phyloP scores from a whole-genome alignment of 2,329 filamentous ascomycete genomes.

The Talaromyces sp. region DNA sequence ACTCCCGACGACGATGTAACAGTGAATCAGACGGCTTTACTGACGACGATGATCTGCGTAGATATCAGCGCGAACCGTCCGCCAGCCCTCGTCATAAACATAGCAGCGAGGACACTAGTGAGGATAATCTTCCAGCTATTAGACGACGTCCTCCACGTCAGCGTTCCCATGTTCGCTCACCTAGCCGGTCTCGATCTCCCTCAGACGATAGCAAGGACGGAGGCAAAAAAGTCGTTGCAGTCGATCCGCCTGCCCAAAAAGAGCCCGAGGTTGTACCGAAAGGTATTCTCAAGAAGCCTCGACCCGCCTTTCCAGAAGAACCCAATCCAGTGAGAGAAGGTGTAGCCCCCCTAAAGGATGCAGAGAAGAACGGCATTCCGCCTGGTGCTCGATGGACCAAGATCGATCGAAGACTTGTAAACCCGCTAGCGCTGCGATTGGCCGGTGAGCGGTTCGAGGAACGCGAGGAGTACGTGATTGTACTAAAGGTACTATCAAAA shows the following conservation, averaged over 20 bases:
- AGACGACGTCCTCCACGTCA: conserved; percentile 23
- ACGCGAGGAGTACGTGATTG: conserved; percentile 90
- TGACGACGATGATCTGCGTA: conserved; percentile 38
- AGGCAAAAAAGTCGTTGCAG: conserved; percentile 28
- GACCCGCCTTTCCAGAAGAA: conserved; percentile 82
- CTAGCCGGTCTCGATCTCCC: conserved; percentile 26
- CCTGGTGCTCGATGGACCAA: conserved; percentile 88
- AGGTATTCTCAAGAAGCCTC: conserved; percentile 84
- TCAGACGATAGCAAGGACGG: conserved; percentile 24
- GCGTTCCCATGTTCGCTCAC: conserved; percentile 24
- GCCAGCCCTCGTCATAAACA: conserved; percentile 26
- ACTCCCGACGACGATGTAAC: conserved; percentile 24
- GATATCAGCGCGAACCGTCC: conserved; percentile 32
- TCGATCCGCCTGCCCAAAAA: conserved; percentile 34
- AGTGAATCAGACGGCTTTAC: conserved; percentile 33
- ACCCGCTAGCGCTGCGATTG: conserved; percentile 80
- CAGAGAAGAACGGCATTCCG: conserved; percentile 71
- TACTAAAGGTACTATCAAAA: conserved; percentile 80
- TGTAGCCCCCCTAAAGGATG: conserved; percentile 90
- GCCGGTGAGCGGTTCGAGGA: conserved; percentile 93
- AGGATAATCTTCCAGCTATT: conserved; percentile 17
- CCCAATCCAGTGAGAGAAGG: conserved; percentile 81
- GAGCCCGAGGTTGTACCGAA: conserved; percentile 70
- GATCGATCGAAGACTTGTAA: conserved; percentile 84
- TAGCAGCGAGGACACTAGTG: conserved; percentile 30